Percentiles rank a stretch among this genome's conserved stretches.
phyloP scores from a whole-genome alignment of 345 rosid species.

The Ceriops decandra region DNA sequence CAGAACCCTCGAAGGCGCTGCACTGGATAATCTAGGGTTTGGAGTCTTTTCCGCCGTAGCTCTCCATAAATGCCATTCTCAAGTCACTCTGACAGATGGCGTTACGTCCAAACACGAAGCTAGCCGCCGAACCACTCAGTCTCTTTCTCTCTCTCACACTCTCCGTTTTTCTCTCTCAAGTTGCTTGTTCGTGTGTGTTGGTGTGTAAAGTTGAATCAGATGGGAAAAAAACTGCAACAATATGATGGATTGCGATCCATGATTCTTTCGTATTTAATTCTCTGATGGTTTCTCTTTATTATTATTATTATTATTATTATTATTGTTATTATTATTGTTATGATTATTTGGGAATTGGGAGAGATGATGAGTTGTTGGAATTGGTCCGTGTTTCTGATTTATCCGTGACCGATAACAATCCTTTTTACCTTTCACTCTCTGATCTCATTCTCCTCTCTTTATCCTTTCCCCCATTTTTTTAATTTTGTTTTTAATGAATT shows the following conservation, averaged over 20 bases:
- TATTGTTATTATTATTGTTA: no score
- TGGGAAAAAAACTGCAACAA: slow-evolving; percentile 23
- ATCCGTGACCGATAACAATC: slow-evolving; percentile 8
- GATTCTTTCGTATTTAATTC: slow-evolving; percentile 21
- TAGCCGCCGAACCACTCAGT: accelerated
- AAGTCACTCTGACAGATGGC: accelerated
- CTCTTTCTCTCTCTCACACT: no score
- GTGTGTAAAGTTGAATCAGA: background rate
- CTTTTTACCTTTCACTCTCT: slow-evolving; percentile 13
- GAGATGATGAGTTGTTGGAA: slow-evolving; percentile 19
- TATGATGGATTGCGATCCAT: slow-evolving; percentile 19
- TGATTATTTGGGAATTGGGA: background rate
- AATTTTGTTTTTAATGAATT: background rate
- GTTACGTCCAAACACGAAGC: no score
- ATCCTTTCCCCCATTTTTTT: background rate
- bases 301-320: background rate
- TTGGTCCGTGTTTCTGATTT: slow-evolving; percentile 26
- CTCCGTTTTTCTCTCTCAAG: no score
- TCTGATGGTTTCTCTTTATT: slow-evolving; percentile 8
- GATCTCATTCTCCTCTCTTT: background rate
- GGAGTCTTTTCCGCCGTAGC: no score
- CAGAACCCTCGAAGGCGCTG: no score
- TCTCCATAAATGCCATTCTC: no score
- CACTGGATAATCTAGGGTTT: no score
- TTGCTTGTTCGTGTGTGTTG: no score